Percentiles rank a stretch among this genome's conserved stretches.
Conservation (phyloP, 306 rosid genomes). For the Inga leiocalycina region DNA sequence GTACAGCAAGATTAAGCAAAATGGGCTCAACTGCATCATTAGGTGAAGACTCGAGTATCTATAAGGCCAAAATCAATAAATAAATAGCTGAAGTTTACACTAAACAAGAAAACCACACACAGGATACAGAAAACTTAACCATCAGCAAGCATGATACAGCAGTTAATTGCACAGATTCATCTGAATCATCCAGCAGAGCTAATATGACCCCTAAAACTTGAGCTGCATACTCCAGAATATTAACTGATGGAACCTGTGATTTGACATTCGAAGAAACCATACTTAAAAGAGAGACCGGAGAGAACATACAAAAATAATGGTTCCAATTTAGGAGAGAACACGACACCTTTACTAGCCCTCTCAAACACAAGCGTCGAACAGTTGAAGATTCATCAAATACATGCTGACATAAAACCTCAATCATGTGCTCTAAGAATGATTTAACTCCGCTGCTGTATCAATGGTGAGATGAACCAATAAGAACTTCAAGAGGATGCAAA, state of each 20-base stretch:
- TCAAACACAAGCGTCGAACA: conserved; percentile 88
- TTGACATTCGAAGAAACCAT: conserved; percentile 29
- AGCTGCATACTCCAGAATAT: conserved; percentile 72
- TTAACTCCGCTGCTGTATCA: conserved; percentile 72
- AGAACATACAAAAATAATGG: not conserved
- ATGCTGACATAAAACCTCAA: conserved; percentile 81
- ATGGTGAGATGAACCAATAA: conserved; percentile 33
- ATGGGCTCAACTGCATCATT: conserved; percentile 88
- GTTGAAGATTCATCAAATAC: conserved; percentile 92
- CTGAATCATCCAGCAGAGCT: conserved; percentile 88
- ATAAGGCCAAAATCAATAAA: conserved; percentile 30
- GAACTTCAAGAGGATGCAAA: conserved; percentile 24
- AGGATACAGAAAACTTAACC: conserved; percentile 50
- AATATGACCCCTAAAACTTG: conserved; percentile 89
- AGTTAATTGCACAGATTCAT: conserved; percentile 91
- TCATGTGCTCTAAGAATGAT: conserved; percentile 84
- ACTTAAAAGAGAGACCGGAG: conserved; percentile 12
- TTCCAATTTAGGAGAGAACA: conserved; percentile 22
- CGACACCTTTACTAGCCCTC: conserved; percentile 93
- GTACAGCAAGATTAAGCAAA: conserved; percentile 75
- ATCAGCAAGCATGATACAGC: conserved; percentile 87
- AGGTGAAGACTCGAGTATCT: conserved; percentile 87
- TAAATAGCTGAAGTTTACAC: conserved; percentile 36
- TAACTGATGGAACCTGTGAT: conserved; percentile 77
- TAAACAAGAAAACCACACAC: conserved; percentile 6